These are phyloP conservation scores for Moricandia arvensis DNA, from an alignment of 345 rosid species.

Conservation along the genomic window DNA sequence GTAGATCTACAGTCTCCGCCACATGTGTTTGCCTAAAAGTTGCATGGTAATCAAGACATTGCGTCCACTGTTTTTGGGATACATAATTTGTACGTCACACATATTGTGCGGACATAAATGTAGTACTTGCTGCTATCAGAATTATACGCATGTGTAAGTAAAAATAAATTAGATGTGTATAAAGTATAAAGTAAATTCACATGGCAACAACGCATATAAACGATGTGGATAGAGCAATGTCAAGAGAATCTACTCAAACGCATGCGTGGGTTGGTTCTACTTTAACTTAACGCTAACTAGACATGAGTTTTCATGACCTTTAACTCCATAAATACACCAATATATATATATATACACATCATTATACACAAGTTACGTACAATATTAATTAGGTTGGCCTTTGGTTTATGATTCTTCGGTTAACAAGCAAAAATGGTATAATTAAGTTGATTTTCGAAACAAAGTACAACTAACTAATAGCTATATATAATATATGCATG, in stretches of 20 bases:
- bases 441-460: background rate
- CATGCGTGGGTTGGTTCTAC: conserved; percentile 4
- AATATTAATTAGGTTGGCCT: background rate
- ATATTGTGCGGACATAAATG: conserved; percentile 21
- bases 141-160: conserved; percentile 4
- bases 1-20: background rate
- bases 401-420: background rate
- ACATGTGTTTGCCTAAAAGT: background rate
- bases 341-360: background rate
- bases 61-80: conserved; percentile 4
- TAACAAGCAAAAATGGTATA: background rate
- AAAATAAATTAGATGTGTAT: background rate
- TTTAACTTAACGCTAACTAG: conserved; percentile 7
- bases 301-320: background rate
- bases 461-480: background rate
- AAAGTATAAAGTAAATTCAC: background rate
- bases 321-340: background rate
- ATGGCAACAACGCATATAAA: background rate
- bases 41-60: background rate
- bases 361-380: background rate
- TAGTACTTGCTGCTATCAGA: conserved; percentile 4
- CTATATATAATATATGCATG: no score
- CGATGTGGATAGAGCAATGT: conserved; percentile 3
- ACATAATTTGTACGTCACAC: conserved; percentile 17
- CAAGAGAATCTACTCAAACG: background rate